Evolutionary conservation across 2,329 filamentous ascomycete genomes (phyloP).

Genomic region (Alternaria gansuensis): DNA sequence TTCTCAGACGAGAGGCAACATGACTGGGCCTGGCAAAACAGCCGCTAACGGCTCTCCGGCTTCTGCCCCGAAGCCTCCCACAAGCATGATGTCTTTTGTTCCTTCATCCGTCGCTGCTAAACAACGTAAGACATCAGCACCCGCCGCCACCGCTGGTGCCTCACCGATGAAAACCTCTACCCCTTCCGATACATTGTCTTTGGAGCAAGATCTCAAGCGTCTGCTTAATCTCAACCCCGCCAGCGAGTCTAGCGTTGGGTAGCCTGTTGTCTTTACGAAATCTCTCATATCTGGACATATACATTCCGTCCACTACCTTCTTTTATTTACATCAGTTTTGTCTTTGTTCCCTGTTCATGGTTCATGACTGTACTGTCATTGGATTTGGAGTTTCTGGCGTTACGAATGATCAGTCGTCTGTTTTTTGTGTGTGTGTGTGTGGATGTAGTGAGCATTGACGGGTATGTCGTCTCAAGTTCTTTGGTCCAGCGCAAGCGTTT

Average conservation of each 20-base stretch:
- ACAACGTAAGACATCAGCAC: slow-evolving; percentile 36
- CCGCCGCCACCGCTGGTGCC: slow-evolving; percentile 26
- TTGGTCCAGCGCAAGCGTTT: slow-evolving; percentile 19
- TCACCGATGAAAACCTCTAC: slow-evolving; percentile 28
- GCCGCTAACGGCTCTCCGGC: slow-evolving; percentile 24
- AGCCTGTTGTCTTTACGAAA: slow-evolving; percentile 23
- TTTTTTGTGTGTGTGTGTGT: slow-evolving; percentile 7
- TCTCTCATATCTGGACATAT: slow-evolving; percentile 40
- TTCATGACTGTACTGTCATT: slow-evolving; percentile 29
- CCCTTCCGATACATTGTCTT: slow-evolving; percentile 35
- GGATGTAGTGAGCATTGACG: slow-evolving; percentile 25
- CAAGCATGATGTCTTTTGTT: slow-evolving; percentile 47
- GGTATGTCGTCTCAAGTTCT: slow-evolving; percentile 17
- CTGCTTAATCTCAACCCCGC: slow-evolving; percentile 45
- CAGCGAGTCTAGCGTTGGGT: slow-evolving; percentile 38
- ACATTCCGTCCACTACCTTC: slow-evolving; percentile 29
- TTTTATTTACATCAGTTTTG: slow-evolving; percentile 37
- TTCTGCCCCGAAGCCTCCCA: slow-evolving; percentile 33
- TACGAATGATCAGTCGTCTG: slow-evolving; percentile 27
- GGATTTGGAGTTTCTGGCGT: slow-evolving; percentile 34
- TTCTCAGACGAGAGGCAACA: slow-evolving; percentile 28
- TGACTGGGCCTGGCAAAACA: slow-evolving; percentile 27
- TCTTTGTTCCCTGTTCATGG: slow-evolving; percentile 32
- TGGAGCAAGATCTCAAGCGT: slow-evolving; percentile 51
- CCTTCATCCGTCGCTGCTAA: slow-evolving; percentile 51